These are phyloP conservation scores for Pyricularia grisea DNA, from an alignment of 2,329 filamentous ascomycete species.

Conservation along the genomic window DNA sequence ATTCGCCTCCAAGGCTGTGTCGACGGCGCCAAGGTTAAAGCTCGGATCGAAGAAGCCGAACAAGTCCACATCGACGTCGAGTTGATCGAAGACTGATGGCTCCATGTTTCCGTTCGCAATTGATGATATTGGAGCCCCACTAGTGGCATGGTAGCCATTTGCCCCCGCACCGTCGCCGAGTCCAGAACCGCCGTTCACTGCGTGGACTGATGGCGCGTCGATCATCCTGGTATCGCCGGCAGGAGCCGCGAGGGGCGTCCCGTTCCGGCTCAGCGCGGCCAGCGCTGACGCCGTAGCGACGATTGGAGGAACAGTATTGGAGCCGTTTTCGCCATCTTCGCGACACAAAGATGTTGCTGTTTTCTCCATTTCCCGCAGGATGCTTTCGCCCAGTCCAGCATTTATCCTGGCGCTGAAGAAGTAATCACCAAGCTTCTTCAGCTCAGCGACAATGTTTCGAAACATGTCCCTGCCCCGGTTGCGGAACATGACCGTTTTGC, in stretches of 20 bases:
- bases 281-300: neutral
- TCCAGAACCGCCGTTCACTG: neutral
- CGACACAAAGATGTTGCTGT: conserved; percentile 23
- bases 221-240: neutral
- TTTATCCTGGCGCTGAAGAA: conserved; percentile 49
- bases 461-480: conserved; percentile 45
- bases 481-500: conserved; percentile 48
- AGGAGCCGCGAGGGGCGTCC: neutral
- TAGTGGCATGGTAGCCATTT: neutral
- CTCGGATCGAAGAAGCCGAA: conserved; percentile 46
- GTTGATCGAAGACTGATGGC: conserved; percentile 16
- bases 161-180: neutral
- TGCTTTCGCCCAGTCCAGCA: conserved; percentile 42
- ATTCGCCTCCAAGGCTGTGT: conserved; percentile 44
- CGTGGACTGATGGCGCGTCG: neutral
- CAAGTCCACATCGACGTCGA: conserved; percentile 41
- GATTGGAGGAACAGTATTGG: neutral
- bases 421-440: conserved; percentile 43
- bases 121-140: neutral
- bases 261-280: neutral
- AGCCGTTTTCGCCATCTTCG: neutral
- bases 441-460: conserved; percentile 40
- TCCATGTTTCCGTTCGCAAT: conserved; percentile 10
- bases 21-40: conserved; percentile 43
- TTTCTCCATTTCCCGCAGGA: conserved; percentile 46